Evolutionary conservation across 345 rosid genomes (phyloP), one percentile per base, ranked within the genome.

Genomic region (Lagerstroemia speciosa): DNA sequence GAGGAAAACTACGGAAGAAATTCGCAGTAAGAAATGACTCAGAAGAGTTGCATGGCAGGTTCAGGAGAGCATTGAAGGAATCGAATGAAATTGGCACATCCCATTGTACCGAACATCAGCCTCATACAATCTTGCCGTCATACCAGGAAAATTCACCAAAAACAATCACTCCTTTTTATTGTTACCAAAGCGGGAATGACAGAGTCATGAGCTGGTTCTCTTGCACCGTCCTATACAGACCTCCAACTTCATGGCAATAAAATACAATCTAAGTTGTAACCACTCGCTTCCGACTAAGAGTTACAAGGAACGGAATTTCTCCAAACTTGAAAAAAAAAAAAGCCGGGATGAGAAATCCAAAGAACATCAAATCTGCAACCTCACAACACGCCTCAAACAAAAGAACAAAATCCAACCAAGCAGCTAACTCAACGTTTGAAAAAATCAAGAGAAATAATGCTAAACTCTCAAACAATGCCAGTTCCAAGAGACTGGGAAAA

Each of bases 211-310:
- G 72, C 72, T 74, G 68, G 70, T 73, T 69, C 74, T 70, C 77
- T 83, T 82, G 76, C 79, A 27, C 63, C 63, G 33, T 75, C 77
- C 84, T 87, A 80, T 87, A 83, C 89, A 87, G 80, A 78, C 81
- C 72, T 77, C 48, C 77, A 77, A 80, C 86, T 79, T 77, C 79
- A 38, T 73, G 73, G 45, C 17, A 7, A 32, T 70, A 77, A 68
- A 76, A 53, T 81, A 76, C 82, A 77, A 67, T 72, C 88, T 81
- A 84, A 62, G 62, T 32, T 38, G 71, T 65, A 64, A 69, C 77
- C 81, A 71, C 40, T 32, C 76, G 76, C 76, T 67, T 80, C 69
- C 24, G 65, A 80, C 69, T 69, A 64, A 64, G 65, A 37, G 73
- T 62, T 70, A 43, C 67, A 53, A 24, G 15, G 57, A 76, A 53